These are phyloP conservation scores for Fomes fomentarius DNA, from an alignment of 1,284 basidiomycete species.

Conservation along the genomic window DNA sequence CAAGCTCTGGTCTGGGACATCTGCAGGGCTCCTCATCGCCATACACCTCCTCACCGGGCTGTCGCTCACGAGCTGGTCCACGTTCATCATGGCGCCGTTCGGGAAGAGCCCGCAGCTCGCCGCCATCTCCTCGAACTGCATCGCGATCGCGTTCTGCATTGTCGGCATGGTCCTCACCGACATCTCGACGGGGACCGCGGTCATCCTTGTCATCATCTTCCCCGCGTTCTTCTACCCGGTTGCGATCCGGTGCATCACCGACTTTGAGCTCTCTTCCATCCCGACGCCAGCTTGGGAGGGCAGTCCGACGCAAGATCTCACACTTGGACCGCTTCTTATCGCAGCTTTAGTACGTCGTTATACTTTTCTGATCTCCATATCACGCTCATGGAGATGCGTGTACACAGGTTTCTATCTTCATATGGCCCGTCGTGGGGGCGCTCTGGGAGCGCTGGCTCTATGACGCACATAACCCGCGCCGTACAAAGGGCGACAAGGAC, in stretches of 20 bases:
- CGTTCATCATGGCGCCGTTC: constrained; percentile 69
- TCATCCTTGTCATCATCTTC: constrained; percentile 70
- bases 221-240: constrained; percentile 79
- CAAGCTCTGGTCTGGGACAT: constrained; percentile 65
- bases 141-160: constrained; percentile 66
- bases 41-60: constrained; percentile 71
- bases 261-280: constrained; percentile 61
- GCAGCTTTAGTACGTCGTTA: constrained; percentile 55
- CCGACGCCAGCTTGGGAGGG: constrained; percentile 52
- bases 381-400: not conserved
- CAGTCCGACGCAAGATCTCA: constrained; percentile 61
- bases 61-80: constrained; percentile 67
- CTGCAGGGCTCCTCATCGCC: constrained; percentile 59
- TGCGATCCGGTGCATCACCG: constrained; percentile 62
- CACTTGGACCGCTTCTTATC: constrained; percentile 59
- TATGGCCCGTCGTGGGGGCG: constrained; percentile 69
- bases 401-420: constrained; percentile 62
- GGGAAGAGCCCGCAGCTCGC: constrained; percentile 74
- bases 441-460: constrained; percentile 63
- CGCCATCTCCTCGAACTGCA: constrained; percentile 65
- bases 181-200: constrained; percentile 48
- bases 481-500: constrained; percentile 15
- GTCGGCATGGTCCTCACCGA: constrained; percentile 59
- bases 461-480: constrained; percentile 51
- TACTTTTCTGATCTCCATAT: not conserved